Percentiles rank a stretch among this genome's conserved stretches.
Evolutionary conservation across 1,284 basidiomycete genomes (phyloP).

Genomic region (Pascua sp.): DNA sequence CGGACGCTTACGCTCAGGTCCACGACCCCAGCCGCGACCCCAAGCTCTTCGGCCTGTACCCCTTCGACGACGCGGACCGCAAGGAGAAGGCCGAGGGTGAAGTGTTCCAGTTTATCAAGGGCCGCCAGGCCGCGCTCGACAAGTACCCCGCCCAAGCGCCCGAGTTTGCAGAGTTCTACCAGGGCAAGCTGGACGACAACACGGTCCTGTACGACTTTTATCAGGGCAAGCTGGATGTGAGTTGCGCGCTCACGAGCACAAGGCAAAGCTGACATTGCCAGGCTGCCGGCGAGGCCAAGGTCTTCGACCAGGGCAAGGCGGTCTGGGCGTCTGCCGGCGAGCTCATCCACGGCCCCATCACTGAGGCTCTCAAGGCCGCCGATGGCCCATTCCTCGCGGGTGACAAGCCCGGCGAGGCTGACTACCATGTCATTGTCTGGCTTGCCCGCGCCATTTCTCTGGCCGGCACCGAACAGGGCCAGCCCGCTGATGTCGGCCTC

Average conservation of each 20-base stretch:
- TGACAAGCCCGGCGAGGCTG: constrained; percentile 35
- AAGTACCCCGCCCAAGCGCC: constrained; percentile 45
- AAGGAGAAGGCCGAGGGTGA: constrained; percentile 50
- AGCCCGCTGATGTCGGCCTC: constrained; percentile 24
- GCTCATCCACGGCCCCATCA: constrained; percentile 33
- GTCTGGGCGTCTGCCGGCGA: constrained; percentile 40
- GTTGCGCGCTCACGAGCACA: no score
- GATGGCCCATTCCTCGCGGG: constrained; percentile 31
- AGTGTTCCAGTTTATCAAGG: constrained; percentile 50
- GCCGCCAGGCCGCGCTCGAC: constrained; percentile 51
- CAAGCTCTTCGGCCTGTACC: constrained; percentile 54
- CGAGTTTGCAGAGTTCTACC: constrained; percentile 57
- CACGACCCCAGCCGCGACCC: constrained; percentile 60
- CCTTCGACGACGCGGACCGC: constrained; percentile 57
- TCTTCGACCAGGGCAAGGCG: constrained; percentile 29
- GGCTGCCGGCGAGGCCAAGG: neutral
- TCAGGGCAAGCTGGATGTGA: constrained; percentile 8
- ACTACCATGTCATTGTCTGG: constrained; percentile 48
- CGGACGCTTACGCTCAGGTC: constrained; percentile 51
- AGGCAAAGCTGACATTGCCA: neutral
- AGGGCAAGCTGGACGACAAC: constrained; percentile 55
- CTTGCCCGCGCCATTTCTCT: constrained; percentile 39
- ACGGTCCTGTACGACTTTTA: constrained; percentile 50
- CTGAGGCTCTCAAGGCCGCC: constrained; percentile 29
- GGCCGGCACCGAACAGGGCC: constrained; percentile 32